Conservation (phyloP, 441 rosid genomes). For the Theobroma grandiflorum region DNA sequence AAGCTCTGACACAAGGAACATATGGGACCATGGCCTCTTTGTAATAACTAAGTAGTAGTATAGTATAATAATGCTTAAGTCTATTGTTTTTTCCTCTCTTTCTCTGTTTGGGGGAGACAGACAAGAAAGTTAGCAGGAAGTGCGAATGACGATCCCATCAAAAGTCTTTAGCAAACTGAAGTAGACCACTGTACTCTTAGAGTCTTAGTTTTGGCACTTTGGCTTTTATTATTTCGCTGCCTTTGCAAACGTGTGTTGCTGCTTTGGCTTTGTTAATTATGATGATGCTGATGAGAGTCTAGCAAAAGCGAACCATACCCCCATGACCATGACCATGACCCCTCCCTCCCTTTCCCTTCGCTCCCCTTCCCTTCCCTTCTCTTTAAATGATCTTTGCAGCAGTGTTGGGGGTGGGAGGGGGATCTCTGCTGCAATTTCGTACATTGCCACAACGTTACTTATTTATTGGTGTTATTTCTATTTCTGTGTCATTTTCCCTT, state of each 20-base stretch:
- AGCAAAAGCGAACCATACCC: no score
- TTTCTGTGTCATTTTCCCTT: conserved; percentile 28
- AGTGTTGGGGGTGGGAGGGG: not conserved
- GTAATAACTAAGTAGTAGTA: not conserved
- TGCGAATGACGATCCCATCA: conserved; percentile 44
- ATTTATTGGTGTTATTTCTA: conserved; percentile 33
- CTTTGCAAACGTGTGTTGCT: conserved; percentile 27
- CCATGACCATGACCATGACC: no score
- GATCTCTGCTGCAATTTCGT: not conserved
- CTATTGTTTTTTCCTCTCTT: not conserved
- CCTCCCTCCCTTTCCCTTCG: no score
- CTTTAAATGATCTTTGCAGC: not conserved
- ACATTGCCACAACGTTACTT: not conserved
- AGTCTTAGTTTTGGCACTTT: conserved; percentile 2
- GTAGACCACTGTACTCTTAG: conserved; percentile 19
- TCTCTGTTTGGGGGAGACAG: conserved; percentile 30
- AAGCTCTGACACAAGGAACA: conserved; percentile 40
- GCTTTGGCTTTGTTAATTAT: conserved; percentile 21
- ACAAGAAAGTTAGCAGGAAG: conserved; percentile 37
- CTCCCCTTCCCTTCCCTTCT: not conserved
- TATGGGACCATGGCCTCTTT: conserved; percentile 32
- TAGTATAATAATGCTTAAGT: not conserved
- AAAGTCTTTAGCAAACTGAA: conserved; percentile 28
- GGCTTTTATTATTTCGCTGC: not conserved
- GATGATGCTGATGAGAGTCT: not conserved